These are phyloP conservation scores for Coniella vitis DNA, from an alignment of 2,329 filamentous ascomycete genomes.

Conservation along the genomic window DNA sequence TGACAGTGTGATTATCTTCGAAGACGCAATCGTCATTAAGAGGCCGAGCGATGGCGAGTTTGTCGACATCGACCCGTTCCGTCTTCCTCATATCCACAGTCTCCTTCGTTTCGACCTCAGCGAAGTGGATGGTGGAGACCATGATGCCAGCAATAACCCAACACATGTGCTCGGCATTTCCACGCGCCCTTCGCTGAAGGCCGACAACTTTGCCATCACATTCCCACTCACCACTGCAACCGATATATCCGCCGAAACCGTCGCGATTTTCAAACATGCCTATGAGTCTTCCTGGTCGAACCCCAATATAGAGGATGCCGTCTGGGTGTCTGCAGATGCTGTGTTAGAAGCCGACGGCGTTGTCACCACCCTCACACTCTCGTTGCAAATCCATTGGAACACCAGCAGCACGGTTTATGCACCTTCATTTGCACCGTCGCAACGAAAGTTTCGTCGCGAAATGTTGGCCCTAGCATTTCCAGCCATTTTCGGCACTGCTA, in stretches of 20 bases:
- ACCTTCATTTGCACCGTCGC: not conserved
- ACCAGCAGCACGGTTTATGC: slow-evolving; percentile 12
- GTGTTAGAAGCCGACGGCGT: not conserved
- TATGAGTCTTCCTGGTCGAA: slow-evolving; percentile 8
- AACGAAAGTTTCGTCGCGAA: slow-evolving; percentile 12
- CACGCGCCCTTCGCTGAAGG: slow-evolving; percentile 1
- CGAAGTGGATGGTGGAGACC: slow-evolving; percentile 3
- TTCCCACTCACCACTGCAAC: slow-evolving; percentile 4
- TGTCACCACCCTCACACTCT: slow-evolving; percentile 7
- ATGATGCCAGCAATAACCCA: slow-evolving; percentile 6
- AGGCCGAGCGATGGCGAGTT: not conserved
- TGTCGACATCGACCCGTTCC: not conserved
- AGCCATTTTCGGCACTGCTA: not conserved
- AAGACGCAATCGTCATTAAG: slow-evolving; percentile 11
- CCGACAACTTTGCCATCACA: slow-evolving; percentile 1
- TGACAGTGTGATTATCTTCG: slow-evolving; percentile 15
- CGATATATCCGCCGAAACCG: slow-evolving; percentile 1
- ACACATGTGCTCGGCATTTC: slow-evolving; percentile 7
- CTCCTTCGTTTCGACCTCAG: slow-evolving; percentile 4
- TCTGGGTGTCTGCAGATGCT: slow-evolving; percentile 15
- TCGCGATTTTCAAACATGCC: not conserved
- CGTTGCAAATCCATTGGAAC: slow-evolving; percentile 25
- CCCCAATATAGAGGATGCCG: slow-evolving; percentile 8
- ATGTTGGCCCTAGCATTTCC: slow-evolving; percentile 19
- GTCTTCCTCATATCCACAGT: not conserved